Conservation (phyloP, 768 basidiomycete genomes). For the Imleria badia region DNA sequence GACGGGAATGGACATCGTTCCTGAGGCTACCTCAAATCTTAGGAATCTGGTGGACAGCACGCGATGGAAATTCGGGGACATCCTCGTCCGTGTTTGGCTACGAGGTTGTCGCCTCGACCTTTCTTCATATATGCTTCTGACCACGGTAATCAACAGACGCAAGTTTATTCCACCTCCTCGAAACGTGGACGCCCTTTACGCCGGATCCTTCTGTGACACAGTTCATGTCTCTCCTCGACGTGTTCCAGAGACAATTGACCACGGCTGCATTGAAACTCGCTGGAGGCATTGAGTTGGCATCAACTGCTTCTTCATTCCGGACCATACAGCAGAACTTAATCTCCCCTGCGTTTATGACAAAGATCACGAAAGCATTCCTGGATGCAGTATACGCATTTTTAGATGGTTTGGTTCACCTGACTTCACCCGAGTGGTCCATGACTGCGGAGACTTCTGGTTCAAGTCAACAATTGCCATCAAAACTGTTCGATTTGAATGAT, state of each 20-base stretch:
- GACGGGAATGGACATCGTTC: conserved; percentile 73
- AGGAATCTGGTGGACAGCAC: conserved; percentile 76
- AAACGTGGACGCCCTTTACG: conserved; percentile 76
- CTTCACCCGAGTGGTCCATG: conserved; percentile 62
- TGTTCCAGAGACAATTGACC: conserved; percentile 77
- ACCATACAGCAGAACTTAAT: conserved; percentile 60
- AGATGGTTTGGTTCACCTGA: conserved; percentile 81
- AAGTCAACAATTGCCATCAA: conserved; percentile 24
- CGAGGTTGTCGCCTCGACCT: conserved; percentile 53
- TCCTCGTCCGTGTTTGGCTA: conserved; percentile 76
- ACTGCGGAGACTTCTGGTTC: conserved; percentile 7
- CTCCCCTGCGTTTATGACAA: conserved; percentile 60
- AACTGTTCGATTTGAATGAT: conserved; percentile 55
- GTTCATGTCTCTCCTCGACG: conserved; percentile 74
- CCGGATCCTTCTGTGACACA: conserved; percentile 65
- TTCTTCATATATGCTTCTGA: conserved; percentile 2
- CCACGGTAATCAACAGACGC: conserved; percentile 58
- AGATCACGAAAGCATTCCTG: conserved; percentile 82
- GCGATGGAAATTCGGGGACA: conserved; percentile 86
- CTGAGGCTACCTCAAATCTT: conserved; percentile 66
- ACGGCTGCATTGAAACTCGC: conserved; percentile 79
- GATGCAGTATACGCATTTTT: conserved; percentile 84
- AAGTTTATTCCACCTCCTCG: conserved; percentile 75
- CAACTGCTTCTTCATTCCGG: conserved; percentile 47
- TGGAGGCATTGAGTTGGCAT: conserved; percentile 64